Conservation (phyloP, 768 basidiomycete species). For the Amanita polypyramis region DNA sequence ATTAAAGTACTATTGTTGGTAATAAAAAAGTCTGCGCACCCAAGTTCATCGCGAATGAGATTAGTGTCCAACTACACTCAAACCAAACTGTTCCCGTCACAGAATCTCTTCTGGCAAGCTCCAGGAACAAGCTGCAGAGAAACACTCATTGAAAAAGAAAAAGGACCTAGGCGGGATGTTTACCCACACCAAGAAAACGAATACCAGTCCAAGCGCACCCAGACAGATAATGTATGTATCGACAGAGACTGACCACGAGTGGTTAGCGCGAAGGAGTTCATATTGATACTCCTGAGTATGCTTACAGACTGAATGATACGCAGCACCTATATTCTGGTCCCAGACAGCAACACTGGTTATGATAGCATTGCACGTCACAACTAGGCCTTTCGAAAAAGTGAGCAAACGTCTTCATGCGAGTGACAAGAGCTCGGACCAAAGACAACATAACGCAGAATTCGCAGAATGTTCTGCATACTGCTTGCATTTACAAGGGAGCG, state of each 20-base stretch:
- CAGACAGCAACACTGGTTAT: conserved; percentile 57
- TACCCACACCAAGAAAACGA: conserved; percentile 51
- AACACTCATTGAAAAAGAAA: conserved; percentile 1
- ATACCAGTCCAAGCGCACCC: conserved; percentile 45
- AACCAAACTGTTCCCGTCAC: conserved; percentile 61
- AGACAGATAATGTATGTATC: conserved; percentile 53
- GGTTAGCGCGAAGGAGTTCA: neutral
- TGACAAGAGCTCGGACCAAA: conserved; percentile 35
- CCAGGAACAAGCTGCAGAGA: conserved; percentile 39
- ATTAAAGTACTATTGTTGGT: neutral
- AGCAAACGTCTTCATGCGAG: neutral
- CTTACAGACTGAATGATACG: conserved; percentile 5
- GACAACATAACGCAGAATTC: conserved; percentile 44
- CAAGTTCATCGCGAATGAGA: conserved; percentile 50
- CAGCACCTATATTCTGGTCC: conserved; percentile 40
- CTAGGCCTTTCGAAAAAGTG: conserved; percentile 31
- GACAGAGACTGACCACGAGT: conserved; percentile 25
- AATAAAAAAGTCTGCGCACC: conserved; percentile 28
- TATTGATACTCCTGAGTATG: neutral
- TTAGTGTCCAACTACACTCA: conserved; percentile 49
- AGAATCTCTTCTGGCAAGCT: conserved; percentile 39
- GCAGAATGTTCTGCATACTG: conserved; percentile 35
- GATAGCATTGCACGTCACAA: conserved; percentile 56
- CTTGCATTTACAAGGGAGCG: conserved; percentile 24
- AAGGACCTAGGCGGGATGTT: neutral